Conservation (phyloP, 2,329 filamentous ascomycete genomes). For the Blastomyces emzantsi region DNA sequence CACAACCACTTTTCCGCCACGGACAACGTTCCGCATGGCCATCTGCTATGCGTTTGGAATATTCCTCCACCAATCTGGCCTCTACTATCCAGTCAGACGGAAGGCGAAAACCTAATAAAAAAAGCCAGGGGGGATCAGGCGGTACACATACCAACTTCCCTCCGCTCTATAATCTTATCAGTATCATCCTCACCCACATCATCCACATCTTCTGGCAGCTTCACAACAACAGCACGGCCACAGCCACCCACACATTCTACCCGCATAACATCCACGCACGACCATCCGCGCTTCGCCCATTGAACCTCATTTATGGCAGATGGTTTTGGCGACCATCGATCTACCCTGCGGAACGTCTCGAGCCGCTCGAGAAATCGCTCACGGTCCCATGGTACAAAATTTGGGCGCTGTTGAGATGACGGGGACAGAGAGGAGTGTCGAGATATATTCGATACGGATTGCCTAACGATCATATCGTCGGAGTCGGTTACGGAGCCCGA, state of each 20-base stretch:
- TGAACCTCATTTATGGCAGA: constrained; percentile 76
- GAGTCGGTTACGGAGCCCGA: constrained; percentile 8
- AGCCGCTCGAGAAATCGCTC: constrained; percentile 71
- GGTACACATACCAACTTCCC: constrained; percentile 34
- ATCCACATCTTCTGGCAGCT: constrained; percentile 55
- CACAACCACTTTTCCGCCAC: constrained; percentile 82
- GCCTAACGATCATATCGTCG: constrained; percentile 10
- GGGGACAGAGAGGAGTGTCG: constrained; percentile 26
- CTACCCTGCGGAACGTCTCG: constrained; percentile 82
- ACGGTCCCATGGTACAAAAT: constrained; percentile 80
- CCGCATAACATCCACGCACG: constrained; percentile 71
- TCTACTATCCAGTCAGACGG: constrained; percentile 29
- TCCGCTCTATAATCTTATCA: constrained; percentile 35
- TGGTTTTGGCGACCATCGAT: constrained; percentile 89
- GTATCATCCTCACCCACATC: constrained; percentile 38
- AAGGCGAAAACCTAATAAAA: background rate
- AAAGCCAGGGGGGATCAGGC: background rate
- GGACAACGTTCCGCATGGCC: constrained; percentile 74
- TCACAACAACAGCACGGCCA: constrained; percentile 73
- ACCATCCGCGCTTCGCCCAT: constrained; percentile 92
- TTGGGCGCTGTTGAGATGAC: constrained; percentile 42
- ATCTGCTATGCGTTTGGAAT: constrained; percentile 60
- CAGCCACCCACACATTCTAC: constrained; percentile 76
- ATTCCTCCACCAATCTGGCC: constrained; percentile 64
- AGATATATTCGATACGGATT: constrained; percentile 17